Conservation (phyloP, 441 rosid genomes). For the Bocquillonia castaneifolia region DNA sequence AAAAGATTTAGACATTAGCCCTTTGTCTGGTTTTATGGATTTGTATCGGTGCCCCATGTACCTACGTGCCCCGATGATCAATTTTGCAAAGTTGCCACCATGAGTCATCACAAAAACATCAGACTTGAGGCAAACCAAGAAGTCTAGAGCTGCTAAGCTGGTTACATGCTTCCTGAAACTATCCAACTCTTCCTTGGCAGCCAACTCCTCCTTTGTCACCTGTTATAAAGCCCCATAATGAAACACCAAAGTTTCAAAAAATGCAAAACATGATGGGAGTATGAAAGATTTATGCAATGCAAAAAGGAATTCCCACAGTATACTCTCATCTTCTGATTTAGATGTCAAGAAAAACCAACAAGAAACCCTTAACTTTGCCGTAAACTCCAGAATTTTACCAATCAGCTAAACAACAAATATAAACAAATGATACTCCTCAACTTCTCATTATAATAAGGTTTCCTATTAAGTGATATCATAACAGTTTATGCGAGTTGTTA, state of each 20-base stretch:
- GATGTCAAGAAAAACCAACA: too few species aligned
- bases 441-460: background rate
- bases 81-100: slow-evolving; percentile 96
- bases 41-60: slow-evolving; percentile 91
- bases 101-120: slow-evolving; percentile 99
- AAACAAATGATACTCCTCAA: background rate
- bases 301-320: background rate
- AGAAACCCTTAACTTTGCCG: background rate
- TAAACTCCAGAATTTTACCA: background rate
- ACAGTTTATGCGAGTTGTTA: background rate
- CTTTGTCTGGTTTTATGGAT: slow-evolving; percentile 97
- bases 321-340: too few species aligned
- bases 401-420: background rate
- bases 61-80: slow-evolving; percentile 91
- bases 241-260: background rate
- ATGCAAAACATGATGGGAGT: background rate
- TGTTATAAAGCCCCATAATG: slow-evolving; percentile 26
- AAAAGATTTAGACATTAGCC: slow-evolving; percentile 94
- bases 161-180: slow-evolving; percentile 92
- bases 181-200: slow-evolving; percentile 68
- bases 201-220: slow-evolving; percentile 97
- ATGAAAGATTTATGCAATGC: background rate
- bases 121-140: slow-evolving; percentile 91
- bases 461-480: background rate
- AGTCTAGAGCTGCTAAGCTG: slow-evolving; percentile 95